Evolutionary conservation across 148 eudicot species (phyloP).

Genomic region (Amaranthus palmeri): DNA sequence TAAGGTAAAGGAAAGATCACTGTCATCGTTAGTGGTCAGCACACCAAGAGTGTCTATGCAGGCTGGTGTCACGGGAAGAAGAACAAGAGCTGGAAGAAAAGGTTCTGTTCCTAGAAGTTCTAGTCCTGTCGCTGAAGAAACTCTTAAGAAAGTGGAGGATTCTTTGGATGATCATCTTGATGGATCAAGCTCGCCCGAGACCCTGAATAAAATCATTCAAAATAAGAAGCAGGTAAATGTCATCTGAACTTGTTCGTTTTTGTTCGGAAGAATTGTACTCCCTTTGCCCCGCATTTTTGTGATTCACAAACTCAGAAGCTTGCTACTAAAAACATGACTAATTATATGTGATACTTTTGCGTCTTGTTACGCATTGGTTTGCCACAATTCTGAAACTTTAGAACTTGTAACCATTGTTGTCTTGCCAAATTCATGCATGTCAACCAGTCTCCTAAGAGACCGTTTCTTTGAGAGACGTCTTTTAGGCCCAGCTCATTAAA

Average conservation of each 20-base stretch:
- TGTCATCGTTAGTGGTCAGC: constrained; percentile 77
- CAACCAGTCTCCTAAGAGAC: too few species aligned
- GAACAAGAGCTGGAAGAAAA: constrained; percentile 70
- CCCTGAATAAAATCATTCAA: constrained; percentile 55
- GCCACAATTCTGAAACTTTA: too few species aligned
- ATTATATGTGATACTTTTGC: too few species aligned
- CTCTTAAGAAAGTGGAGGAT: constrained; percentile 58
- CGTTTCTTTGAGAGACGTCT: too few species aligned
- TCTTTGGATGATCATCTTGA: constrained; percentile 51
- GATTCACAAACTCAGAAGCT: neutral
- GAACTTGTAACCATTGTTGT: too few species aligned
- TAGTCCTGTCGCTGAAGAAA: constrained; percentile 50
- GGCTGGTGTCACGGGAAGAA: constrained; percentile 70
- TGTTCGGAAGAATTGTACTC: neutral
- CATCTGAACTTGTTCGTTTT: neutral
- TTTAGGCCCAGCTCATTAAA: too few species aligned
- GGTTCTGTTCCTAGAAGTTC: constrained; percentile 45
- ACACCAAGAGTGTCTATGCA: constrained; percentile 74
- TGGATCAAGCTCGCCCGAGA: constrained; percentile 76
- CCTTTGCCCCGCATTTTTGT: neutral
- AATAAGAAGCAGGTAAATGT: constrained; percentile 61
- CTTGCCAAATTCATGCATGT: too few species aligned
- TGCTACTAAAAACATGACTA: neutral
- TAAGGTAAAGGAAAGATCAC: constrained; percentile 92
- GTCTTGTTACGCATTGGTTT: too few species aligned